Conservation (phyloP, 148 eudicot species). For the Agrostemma githago region DNA sequence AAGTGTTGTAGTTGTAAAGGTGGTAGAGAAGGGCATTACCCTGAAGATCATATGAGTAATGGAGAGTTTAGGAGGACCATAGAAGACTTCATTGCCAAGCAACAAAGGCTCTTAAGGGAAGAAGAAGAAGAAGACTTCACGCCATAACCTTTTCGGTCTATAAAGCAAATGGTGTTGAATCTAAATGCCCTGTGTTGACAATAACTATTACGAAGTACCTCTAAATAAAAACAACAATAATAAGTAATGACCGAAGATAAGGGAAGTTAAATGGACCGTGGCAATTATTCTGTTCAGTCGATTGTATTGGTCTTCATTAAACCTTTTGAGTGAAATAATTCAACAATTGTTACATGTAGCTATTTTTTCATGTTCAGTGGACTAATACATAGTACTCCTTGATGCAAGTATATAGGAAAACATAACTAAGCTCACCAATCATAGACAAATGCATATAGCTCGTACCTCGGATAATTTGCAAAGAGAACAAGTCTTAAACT, state of each 20-base stretch:
- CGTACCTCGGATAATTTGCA: not conserved
- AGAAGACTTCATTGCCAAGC: slow-evolving; percentile 77
- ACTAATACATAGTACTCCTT: not conserved
- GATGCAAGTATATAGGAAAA: not conserved
- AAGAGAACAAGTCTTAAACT: slow-evolving; percentile 6
- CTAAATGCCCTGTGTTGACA: not conserved
- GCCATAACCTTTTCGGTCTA: not conserved
- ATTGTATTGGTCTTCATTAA: not conserved
- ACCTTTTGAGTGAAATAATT: not conserved
- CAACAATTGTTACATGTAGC: too few species aligned
- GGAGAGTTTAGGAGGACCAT: slow-evolving; percentile 58
- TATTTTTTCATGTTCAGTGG: not conserved
- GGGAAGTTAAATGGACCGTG: not conserved
- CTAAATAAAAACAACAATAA: not conserved
- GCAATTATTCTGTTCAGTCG: not conserved
- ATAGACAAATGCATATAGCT: not conserved
- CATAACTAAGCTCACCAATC: not conserved
- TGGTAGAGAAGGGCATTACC: slow-evolving; percentile 17
- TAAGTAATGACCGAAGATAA: not conserved
- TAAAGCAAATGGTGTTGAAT: not conserved
- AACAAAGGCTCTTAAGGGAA: slow-evolving; percentile 58
- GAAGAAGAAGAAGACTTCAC: slow-evolving; percentile 52
- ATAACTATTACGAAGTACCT: not conserved
- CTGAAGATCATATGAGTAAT: slow-evolving; percentile 60
- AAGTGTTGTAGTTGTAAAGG: slow-evolving; percentile 17